A percentile compares a stretch with the other conserved stretches of the same genome.
These are phyloP conservation scores for Saccharomyces kudriavzevii DNA, from an alignment of 805 yeast species.

Conservation along the genomic window DNA sequence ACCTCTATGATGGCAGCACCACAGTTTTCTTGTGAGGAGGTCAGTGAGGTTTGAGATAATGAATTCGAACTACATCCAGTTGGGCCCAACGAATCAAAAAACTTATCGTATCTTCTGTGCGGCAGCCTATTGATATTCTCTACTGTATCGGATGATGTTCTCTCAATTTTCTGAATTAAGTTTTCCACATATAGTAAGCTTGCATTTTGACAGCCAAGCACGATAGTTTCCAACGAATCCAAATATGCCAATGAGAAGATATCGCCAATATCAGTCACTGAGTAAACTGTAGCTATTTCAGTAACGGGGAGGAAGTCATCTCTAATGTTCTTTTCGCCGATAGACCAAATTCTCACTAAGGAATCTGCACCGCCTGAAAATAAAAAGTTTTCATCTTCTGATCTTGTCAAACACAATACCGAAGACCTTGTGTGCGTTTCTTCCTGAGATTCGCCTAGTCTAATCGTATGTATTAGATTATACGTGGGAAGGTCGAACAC, in stretches of 20 bases:
- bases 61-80: constrained; percentile 38
- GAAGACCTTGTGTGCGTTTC: constrained; percentile 28
- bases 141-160: constrained; percentile 5
- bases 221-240: constrained; percentile 49
- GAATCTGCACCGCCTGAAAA: constrained; percentile 91
- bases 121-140: constrained; percentile 39
- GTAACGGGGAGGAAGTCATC: constrained; percentile 7
- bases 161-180: constrained; percentile 18
- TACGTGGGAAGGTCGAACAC: constrained; percentile 62
- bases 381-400: constrained; percentile 46
- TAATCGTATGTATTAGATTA: constrained; percentile 38
- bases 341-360: constrained; percentile 75
- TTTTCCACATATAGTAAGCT: constrained; percentile 63
- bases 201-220: constrained; percentile 90
- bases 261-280: constrained; percentile 85
- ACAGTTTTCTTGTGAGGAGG: neutral
- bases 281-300: constrained; percentile 67
- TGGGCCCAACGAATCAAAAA: constrained; percentile 86
- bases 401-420: constrained; percentile 60
- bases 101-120: constrained; percentile 65
- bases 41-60: constrained; percentile 1
- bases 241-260: constrained; percentile 77
- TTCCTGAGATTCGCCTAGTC: constrained; percentile 37
- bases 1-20: constrained; percentile 47
- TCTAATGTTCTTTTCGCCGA: constrained; percentile 27